Base-by-base conservation (phyloP, 495 filamentous ascomycete species). In the Lichenothelia convexa region DNA sequence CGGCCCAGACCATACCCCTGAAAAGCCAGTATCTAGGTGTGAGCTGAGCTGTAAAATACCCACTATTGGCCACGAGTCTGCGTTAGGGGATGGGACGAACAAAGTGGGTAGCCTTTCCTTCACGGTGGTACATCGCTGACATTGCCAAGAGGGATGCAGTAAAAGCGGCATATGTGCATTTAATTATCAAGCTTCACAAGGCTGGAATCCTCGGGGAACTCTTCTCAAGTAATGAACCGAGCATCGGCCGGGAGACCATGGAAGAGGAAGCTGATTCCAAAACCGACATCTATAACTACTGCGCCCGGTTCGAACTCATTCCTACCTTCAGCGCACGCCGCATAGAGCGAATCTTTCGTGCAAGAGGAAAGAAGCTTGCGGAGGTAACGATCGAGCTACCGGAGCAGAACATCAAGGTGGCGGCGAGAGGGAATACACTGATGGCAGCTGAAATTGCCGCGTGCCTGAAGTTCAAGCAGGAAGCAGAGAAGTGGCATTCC, bases 201-300 rank as follows among this genome's bases (percentile, higher is more conserved):
- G 32, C 29, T 20, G 45, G 45, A 4, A 16, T 30, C 16, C 20
- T 40, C 19, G 33, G 19, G n/a, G 18, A 13, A 16, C 24, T 29
- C 9, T 29, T 29, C 24, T 9, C 24, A 29, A 13, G 15, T 13
- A 9, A 13, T 29, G n/a, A 37, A 31, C 31, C 22, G 5, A 6
- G 13, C 2, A 19, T 44, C 0, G 34, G 32, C 24, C 30, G 31
- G 9, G 5, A 36, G 17, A 34, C 31, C 5, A 13, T 46, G 30
- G 18, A 19, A 18, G 21, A 23, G 18, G 39, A 39, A n/a, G 35
- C 34, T 5, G 42, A 44, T 29, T 30, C 43, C 5, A 48, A 48
- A 30, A 33, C 22, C 5, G 64, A 67, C 36, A 53, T 67, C 21
- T 67, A 61, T 48, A 61, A 65, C 39, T 65, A 67, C 41, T 62